Evolutionary conservation across 2,329 filamentous ascomycete genomes (phyloP), one percentile per base, ranked within the genome.

Genomic region (Fusarium sp.): DNA sequence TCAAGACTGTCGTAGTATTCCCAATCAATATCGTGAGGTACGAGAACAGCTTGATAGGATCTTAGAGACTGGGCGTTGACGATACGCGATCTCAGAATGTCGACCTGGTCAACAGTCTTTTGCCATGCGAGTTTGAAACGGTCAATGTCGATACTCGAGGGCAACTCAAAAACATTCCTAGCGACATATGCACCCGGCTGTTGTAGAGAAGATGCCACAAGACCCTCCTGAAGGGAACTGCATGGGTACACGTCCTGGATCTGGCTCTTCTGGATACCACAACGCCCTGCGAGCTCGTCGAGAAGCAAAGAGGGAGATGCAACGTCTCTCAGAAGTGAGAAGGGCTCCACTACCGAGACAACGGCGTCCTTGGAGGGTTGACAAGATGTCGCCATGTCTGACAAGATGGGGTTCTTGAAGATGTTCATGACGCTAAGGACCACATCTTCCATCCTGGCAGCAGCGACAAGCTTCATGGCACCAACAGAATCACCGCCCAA

Each of bases 401-500:
- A 69, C 8, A 71, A 17, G 14, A 58, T 14, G 3, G 69, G 65
- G 7, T 34, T 46, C 15, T 39, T 61, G 49, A 71, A 67, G n/a
- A 71, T 57, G 17, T 39, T 43, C 47, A 64, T 56, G n/a, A 71
- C 69, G 6, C 14, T 61, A 1, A 71, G 26, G 3, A 44, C 13
- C 13, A 75, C 28, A 5, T 55, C 65, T 15, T 75, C 62, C 3
- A 55, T 40, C 10, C 70, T 67, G 2, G 73, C 61, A 0, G 66
- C 51, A 3, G 65, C 28, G 8, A 74, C 73, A 17, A 76, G 57
- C 19, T 71, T 70, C 70, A 76, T 76, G 13, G 74, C 73, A 0
- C 62, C 59, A 10, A 76, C 65, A 1, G 75, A 76, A 31, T 76
- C 74, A 4, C 84, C 83, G 0, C 83, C 83, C 2, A 84, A 77